Evolutionary conservation across 2,329 filamentous ascomycete species (phyloP), one percentile per base, ranked within the genome.

Genomic region (Colletotrichum navitas): DNA sequence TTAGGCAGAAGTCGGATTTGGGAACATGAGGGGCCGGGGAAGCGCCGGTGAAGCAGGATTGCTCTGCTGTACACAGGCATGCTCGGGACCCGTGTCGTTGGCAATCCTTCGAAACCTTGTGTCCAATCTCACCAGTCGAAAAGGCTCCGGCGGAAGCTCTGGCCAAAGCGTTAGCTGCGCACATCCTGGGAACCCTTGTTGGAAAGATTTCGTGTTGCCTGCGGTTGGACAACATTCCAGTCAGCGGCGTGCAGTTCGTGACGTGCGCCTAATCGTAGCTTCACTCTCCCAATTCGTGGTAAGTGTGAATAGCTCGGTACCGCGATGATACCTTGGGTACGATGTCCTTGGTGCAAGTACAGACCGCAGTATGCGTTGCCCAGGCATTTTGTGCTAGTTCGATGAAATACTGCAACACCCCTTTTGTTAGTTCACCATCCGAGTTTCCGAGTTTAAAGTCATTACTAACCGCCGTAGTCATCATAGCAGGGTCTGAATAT

Each of bases 1-100:
- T 8, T n/a, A 68, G 26, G 49, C 34, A 43, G 21, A 18, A n/a
- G n/a, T 29, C n/a, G 24, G 16, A 52, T 51, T 10, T 6, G 12
- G 16, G 47, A 47, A 47, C 32, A 18, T 43, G 5, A 8, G 34
- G 18, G 52, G 14, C n/a, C 12, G 52, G 26, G 18, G 21, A 55
- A 55, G 52, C 21, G 21, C n/a, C 29, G 66, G 26, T 52, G 43
- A 21, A n/a, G 36, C n/a, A 60, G 41, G 51, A 41, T 45, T 21
- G 18, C 10, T 47, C 45, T 24, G 58, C 34, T 41, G 34, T 24
- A 54, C 32, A 59, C 45, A 36, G 49, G 62, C 49, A 39, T 39
- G 59, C 39, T 51, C 58, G 39, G 56, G 56, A 8, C 24, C 49
- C 16, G 10, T 26, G 14, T 12, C 26, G 24, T 52, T 32, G 16